Conservation (phyloP, 78 protist genomes). For the Capsaspora owczarzaki region DNA sequence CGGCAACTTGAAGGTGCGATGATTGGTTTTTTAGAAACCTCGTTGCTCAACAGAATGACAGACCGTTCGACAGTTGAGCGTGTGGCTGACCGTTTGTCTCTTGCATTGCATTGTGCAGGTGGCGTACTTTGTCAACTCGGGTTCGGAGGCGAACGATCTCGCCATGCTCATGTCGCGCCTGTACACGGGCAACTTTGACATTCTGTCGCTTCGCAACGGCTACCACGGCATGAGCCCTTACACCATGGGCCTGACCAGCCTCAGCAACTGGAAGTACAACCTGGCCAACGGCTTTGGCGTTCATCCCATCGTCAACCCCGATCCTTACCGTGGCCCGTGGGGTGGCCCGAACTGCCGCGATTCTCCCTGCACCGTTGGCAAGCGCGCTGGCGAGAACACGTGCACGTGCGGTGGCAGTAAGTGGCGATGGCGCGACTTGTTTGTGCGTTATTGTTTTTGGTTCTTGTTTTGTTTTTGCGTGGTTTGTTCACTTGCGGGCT, state of each 20-base stretch:
- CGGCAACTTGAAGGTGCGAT: not conserved
- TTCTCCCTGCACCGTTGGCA: not conserved
- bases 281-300: not conserved
- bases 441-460: not conserved
- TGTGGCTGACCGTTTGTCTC: too few species aligned
- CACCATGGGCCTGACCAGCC: not conserved
- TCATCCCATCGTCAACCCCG: not conserved
- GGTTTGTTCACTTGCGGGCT: too few species aligned
- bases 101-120: not conserved
- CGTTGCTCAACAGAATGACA: too few species aligned
- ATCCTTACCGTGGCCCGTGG: not conserved
- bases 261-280: conserved; percentile 20
- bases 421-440: not conserved
- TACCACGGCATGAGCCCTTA: conserved; percentile 60
- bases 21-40: too few species aligned
- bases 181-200: conserved; percentile 28
- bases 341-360: conserved; percentile 1
- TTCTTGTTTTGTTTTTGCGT: too few species aligned
- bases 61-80: too few species aligned
- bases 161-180: conserved; percentile 61
- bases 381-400: not conserved
- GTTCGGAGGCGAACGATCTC: conserved; percentile 82
- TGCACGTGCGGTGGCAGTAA: not conserved
- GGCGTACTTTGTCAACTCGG: conserved; percentile 63
- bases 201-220: conserved; percentile 31